Evolutionary conservation across 495 filamentous ascomycete species (phyloP).

Genomic region (Tuber magnatum): DNA sequence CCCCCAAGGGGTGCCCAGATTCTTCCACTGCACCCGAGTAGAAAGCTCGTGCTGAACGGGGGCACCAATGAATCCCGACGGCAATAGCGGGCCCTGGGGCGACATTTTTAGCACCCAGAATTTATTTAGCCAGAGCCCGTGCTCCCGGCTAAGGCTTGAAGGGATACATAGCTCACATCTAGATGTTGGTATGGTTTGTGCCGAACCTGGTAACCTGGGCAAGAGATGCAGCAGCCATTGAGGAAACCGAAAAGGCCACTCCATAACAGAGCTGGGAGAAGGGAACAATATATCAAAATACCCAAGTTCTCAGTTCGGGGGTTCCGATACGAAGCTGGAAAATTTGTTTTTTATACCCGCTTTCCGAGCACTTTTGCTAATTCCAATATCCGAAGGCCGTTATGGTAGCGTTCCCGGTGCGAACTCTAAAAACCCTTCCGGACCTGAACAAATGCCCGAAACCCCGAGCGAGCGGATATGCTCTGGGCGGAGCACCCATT

Average conservation of each 20-base stretch:
- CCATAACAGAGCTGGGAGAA: slow-evolving; percentile 8
- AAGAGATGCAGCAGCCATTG: slow-evolving; percentile 6
- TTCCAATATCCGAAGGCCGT: neutral
- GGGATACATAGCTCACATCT: neutral
- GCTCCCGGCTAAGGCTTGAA: neutral
- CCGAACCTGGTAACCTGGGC: slow-evolving; percentile 23
- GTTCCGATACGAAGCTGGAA: neutral
- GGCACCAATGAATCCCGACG: slow-evolving; percentile 52
- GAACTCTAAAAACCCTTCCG: neutral
- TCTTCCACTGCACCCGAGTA: slow-evolving; percentile 47
- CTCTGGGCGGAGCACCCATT: neutral
- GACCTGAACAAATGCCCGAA: neutral
- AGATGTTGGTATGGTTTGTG: no score
- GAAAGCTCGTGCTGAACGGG: slow-evolving; percentile 48
- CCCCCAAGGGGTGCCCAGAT: slow-evolving; percentile 50
- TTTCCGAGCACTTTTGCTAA: neutral
- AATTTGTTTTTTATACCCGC: neutral
- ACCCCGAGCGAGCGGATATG: neutral
- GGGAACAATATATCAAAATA: neutral
- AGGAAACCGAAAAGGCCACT: slow-evolving; percentile 15
- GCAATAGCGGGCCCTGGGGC: slow-evolving; percentile 49
- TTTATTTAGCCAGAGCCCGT: slow-evolving; percentile 8
- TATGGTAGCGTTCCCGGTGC: neutral
- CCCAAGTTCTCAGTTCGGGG: neutral
- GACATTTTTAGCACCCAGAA: slow-evolving; percentile 52